Percentiles rank a stretch among this genome's conserved stretches.
These are phyloP conservation scores for Millerago galiae DNA, from an alignment of 805 yeast genomes.

Conservation along the genomic window DNA sequence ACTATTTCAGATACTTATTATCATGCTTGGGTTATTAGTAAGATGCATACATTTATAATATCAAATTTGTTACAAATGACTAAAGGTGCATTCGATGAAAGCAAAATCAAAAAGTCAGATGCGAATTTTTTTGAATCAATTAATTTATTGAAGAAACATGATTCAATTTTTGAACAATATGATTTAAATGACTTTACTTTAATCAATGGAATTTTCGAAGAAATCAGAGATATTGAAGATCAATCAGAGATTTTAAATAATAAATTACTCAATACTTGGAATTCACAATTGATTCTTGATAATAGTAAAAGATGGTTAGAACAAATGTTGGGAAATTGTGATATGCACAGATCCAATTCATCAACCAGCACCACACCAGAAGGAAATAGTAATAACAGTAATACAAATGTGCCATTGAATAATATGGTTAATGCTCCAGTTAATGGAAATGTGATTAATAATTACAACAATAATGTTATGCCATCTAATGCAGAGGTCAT, in stretches of 20 bases:
- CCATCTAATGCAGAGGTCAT: neutral
- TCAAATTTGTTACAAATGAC: constrained; percentile 10
- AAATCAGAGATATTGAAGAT: constrained; percentile 8
- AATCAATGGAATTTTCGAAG: constrained; percentile 5
- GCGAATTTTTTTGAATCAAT: constrained; percentile 9
- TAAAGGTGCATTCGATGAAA: constrained; percentile 6
- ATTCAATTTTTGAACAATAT: constrained; percentile 14
- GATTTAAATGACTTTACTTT: constrained; percentile 9
- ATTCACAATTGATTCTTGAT: constrained; percentile 8
- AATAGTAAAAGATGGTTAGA: constrained; percentile 20
- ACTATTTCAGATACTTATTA: constrained; percentile 18
- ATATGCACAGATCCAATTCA: neutral
- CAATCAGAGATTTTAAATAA: neutral
- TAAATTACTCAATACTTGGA: constrained; percentile 4
- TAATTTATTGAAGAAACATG: constrained; percentile 9
- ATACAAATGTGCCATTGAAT: neutral
- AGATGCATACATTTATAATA: constrained; percentile 16
- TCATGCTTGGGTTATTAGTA: constrained; percentile 22
- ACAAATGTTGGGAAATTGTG: constrained; percentile 8
- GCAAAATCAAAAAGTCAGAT: constrained; percentile 4
- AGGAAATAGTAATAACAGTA: neutral
- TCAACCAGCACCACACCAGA: neutral
- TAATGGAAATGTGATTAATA: too few species aligned
- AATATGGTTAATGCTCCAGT: neutral
- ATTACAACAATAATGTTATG: neutral